Percentiles rank a stretch among this genome's conserved stretches.
Conservation (phyloP, 2,329 filamentous ascomycete genomes). For the Lizonia empirigonia region DNA sequence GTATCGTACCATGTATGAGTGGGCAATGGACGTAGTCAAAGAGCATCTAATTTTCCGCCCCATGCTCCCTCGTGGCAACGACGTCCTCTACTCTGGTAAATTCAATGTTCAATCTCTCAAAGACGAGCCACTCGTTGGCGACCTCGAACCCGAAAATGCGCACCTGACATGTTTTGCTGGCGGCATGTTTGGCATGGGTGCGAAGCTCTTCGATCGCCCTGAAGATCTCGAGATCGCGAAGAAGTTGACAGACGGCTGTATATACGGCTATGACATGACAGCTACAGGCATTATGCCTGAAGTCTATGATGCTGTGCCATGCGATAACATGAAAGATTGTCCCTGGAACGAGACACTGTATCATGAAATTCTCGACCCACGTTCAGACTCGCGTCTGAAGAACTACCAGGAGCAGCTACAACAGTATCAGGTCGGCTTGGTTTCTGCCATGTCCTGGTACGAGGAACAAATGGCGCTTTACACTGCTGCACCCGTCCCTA, state of each 20-base stretch:
- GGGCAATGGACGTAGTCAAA: slow-evolving; percentile 51
- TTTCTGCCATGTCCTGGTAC: slow-evolving; percentile 40
- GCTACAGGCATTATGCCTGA: slow-evolving; percentile 68
- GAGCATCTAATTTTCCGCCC: slow-evolving; percentile 57
- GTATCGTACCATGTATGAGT: slow-evolving; percentile 64
- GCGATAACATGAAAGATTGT: slow-evolving; percentile 48
- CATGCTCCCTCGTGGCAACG: slow-evolving; percentile 54
- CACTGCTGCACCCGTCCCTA: slow-evolving; percentile 25
- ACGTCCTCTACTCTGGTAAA: slow-evolving; percentile 51
- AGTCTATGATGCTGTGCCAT: slow-evolving; percentile 58
- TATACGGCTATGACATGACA: slow-evolving; percentile 65
- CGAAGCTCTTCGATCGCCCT: slow-evolving; percentile 62
- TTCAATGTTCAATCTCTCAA: slow-evolving; percentile 43
- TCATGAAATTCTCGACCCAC: slow-evolving; percentile 47
- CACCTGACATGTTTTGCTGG: slow-evolving; percentile 75
- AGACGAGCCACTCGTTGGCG: slow-evolving; percentile 29
- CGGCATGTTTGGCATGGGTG: slow-evolving; percentile 71
- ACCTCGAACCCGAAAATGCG: slow-evolving; percentile 53
- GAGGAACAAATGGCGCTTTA: slow-evolving; percentile 35
- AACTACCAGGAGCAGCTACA: slow-evolving; percentile 43
- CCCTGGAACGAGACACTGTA: slow-evolving; percentile 56
- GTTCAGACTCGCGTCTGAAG: slow-evolving; percentile 34
- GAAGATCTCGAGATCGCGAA: slow-evolving; percentile 62
- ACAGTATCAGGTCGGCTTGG: slow-evolving; percentile 42
- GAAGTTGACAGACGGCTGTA: slow-evolving; percentile 66